Percentiles rank a stretch among this genome's conserved stretches.
phyloP scores from a whole-genome alignment of 2,329 filamentous ascomycete species.

The Alternaria triticimaculans region DNA sequence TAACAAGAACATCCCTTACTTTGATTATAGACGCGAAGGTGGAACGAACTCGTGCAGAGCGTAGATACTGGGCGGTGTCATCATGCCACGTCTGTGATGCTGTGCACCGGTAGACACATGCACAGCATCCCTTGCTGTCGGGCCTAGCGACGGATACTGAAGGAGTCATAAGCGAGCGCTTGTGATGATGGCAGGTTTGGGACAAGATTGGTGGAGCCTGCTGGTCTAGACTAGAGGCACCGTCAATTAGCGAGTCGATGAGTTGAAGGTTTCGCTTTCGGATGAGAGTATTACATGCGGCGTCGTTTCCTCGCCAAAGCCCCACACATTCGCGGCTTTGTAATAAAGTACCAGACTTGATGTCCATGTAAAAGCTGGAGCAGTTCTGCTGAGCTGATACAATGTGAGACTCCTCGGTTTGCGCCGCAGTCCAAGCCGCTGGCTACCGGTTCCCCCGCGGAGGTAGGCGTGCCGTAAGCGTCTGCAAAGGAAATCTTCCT shows the following conservation, averaged over 20 bases:
- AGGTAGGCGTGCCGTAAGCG: neutral
- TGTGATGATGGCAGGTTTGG: neutral
- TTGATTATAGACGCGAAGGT: neutral
- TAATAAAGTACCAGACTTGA: neutral
- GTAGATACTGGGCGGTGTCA: neutral
- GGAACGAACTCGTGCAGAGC: neutral
- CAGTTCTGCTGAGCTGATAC: neutral
- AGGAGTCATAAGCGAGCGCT: conserved; percentile 1
- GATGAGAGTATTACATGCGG: neutral
- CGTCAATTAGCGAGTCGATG: neutral
- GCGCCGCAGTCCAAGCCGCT: neutral
- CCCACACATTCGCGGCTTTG: neutral
- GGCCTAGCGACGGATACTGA: conserved; percentile 6
- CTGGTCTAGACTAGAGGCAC: conserved; percentile 9
- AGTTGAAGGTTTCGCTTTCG: neutral
- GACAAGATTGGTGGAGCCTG: neutral
- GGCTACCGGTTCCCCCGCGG: neutral
- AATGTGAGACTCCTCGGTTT: neutral
- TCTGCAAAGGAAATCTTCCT: neutral
- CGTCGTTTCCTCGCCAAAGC: neutral
- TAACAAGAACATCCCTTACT: neutral
- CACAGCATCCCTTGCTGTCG: neutral
- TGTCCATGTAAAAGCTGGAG: no score
- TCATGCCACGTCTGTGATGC: conserved; percentile 1
- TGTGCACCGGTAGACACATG: neutral